phyloP scores from a whole-genome alignment of 768 basidiomycete species.

The Mycena chlorophos region DNA sequence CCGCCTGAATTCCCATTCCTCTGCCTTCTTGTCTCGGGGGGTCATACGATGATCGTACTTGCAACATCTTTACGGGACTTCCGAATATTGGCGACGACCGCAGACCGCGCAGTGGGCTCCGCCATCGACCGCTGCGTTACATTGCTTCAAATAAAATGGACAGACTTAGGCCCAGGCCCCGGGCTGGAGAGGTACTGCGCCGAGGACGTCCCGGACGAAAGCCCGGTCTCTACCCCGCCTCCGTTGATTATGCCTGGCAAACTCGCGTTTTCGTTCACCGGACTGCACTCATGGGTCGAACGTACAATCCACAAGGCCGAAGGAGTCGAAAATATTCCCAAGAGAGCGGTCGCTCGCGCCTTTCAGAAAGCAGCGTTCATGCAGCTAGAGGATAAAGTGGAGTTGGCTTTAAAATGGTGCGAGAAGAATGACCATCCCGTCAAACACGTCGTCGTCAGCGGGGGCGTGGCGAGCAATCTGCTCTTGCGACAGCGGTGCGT shows the following conservation, averaged over 20 bases:
- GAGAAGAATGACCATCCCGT: constrained; percentile 43
- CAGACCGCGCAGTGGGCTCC: constrained; percentile 75
- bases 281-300: constrained; percentile 72
- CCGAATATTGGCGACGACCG: constrained; percentile 69
- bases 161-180: constrained; percentile 68
- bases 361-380: constrained; percentile 73
- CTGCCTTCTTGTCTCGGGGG: constrained; percentile 87
- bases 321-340: constrained; percentile 45
- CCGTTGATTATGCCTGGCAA: constrained; percentile 51
- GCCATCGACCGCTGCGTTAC: constrained; percentile 83
- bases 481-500: constrained; percentile 66
- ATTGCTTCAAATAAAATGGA: constrained; percentile 66
- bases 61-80: constrained; percentile 60
- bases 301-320: constrained; percentile 48
- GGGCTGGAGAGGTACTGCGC: constrained; percentile 74
- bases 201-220: constrained; percentile 27
- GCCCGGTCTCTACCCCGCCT: constrained; percentile 32
- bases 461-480: constrained; percentile 89
- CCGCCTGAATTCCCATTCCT: constrained; percentile 80
- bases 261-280: constrained; percentile 77
- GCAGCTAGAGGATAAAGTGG: constrained; percentile 77
- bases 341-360: constrained; percentile 56
- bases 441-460: constrained; percentile 75
- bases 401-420: constrained; percentile 51
- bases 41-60: constrained; percentile 87